Evolutionary conservation across 202 grass and related monocot genomes (phyloP).

Genomic region (Hordeum pubiflorum): DNA sequence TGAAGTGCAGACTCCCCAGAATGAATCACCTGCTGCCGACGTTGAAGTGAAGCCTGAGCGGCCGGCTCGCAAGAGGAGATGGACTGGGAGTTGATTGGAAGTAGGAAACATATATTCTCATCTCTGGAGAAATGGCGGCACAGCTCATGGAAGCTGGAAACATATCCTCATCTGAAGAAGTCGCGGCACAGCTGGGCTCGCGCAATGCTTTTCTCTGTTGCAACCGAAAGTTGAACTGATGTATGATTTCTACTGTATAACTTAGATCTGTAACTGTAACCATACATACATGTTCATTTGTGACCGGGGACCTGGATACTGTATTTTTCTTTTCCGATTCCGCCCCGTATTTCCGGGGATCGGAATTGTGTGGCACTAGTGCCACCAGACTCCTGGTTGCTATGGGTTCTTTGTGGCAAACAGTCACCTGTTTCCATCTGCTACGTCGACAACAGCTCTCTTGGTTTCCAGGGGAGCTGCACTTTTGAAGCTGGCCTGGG

Average conservation of each 20-base stretch:
- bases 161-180: neutral
- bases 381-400: neutral
- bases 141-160: conserved; percentile 16
- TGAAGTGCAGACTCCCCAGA: conserved; percentile 50
- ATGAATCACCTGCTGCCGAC: conserved; percentile 45
- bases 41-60: conserved; percentile 81
- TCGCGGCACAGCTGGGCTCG: neutral
- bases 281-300: conserved; percentile 32
- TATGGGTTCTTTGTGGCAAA: conserved; percentile 12
- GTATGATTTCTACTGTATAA: conserved; percentile 43
- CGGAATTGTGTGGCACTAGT: conserved; percentile 20
- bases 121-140: neutral
- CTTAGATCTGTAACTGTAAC: conserved; percentile 48
- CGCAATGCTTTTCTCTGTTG: conserved; percentile 17
- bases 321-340: conserved; percentile 11
- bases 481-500: conserved; percentile 28
- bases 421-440: neutral
- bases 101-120: neutral
- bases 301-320: conserved; percentile 45
- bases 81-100: conserved; percentile 74
- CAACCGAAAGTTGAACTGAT: conserved; percentile 27
- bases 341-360: neutral
- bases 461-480: conserved; percentile 2
- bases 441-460: neutral
- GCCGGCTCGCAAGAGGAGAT: conserved; percentile 88